Conservation (phyloP, 352 stramenopile genomes). For the Stramenopiles sp. region DNA sequence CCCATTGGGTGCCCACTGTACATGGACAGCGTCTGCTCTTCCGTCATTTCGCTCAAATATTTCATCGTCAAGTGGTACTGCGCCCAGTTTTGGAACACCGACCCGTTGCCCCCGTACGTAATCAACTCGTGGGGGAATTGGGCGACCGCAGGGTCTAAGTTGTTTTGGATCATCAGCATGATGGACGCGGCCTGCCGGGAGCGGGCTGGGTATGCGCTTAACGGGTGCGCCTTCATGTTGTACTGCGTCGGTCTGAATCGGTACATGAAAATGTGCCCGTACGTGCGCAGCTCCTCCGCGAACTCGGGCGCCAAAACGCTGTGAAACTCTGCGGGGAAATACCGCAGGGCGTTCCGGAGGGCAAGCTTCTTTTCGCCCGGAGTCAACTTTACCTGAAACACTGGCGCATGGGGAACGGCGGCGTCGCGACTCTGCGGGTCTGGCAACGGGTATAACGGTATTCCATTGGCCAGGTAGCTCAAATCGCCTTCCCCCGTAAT, state of each 20-base stretch:
- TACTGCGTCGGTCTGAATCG: conserved; percentile 50
- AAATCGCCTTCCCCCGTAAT: not conserved
- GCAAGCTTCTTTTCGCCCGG: conserved; percentile 35
- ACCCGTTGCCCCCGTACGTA: conserved; percentile 64
- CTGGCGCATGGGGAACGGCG: not conserved
- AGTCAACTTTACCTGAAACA: conserved; percentile 10
- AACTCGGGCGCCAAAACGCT: conserved; percentile 47
- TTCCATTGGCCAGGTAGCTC: not conserved
- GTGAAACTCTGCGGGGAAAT: conserved; percentile 51
- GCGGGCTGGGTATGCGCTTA: conserved; percentile 43
- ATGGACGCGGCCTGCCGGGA: conserved; percentile 50
- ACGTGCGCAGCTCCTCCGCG: conserved; percentile 52
- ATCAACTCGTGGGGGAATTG: conserved; percentile 61
- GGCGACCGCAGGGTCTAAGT: conserved; percentile 52
- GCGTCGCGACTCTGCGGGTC: not conserved
- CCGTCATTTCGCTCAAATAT: conserved; percentile 57
- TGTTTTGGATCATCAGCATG: conserved; percentile 56
- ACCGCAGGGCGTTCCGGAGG: conserved; percentile 57
- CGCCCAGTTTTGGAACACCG: conserved; percentile 64
- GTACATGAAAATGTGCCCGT: conserved; percentile 72
- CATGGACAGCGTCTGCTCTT: conserved; percentile 62
- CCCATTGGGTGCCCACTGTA: conserved; percentile 64
- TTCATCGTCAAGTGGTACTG: conserved; percentile 62
- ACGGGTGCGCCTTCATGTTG: conserved; percentile 62
- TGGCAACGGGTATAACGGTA: not conserved